Percentiles rank a stretch among this genome's conserved stretches.
These are phyloP conservation scores for Hemileia vastatrix DNA, from an alignment of 1,284 basidiomycete genomes.

Conservation along the genomic window DNA sequence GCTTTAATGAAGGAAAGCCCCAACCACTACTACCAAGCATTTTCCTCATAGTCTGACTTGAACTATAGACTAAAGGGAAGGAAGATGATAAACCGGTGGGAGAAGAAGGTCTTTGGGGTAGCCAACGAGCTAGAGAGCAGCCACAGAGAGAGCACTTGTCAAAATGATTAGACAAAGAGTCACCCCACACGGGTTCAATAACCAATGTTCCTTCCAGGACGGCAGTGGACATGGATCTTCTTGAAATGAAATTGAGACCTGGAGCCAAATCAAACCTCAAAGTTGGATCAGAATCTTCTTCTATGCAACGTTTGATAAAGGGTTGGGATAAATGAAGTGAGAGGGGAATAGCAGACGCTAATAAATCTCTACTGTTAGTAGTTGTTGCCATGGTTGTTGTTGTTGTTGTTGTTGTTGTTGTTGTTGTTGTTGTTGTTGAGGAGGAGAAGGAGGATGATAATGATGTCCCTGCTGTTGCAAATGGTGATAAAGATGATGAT, in stretches of 20 bases:
- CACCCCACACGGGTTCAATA: constrained; percentile 69
- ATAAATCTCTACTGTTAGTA: constrained; percentile 56
- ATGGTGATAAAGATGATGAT: constrained; percentile 24
- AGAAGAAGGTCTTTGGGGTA: neutral
- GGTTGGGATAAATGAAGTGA: constrained; percentile 54
- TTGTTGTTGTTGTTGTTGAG: constrained; percentile 13
- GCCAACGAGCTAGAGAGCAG: constrained; percentile 21
- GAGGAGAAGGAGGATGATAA: neutral
- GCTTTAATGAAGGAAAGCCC: constrained; percentile 13
- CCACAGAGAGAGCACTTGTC: constrained; percentile 40
- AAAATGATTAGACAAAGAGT: constrained; percentile 23
- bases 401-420: constrained; percentile 28
- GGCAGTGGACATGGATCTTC: constrained; percentile 72
- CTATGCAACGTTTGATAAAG: constrained; percentile 68
- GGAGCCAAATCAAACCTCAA: constrained; percentile 86
- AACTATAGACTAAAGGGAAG: neutral
- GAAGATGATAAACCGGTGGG: neutral
- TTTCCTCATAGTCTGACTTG: constrained; percentile 28
- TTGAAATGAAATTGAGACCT: constrained; percentile 82
- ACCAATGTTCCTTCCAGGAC: constrained; percentile 78
- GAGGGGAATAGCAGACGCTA: constrained; percentile 52
- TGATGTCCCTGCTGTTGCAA: neutral
- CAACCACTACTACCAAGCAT: constrained; percentile 29
- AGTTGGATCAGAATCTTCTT: constrained; percentile 89
- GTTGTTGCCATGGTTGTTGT: constrained; percentile 31